Evolutionary conservation across 768 basidiomycete species (phyloP), one percentile per base, ranked within the genome.

Genomic region (Mycena pura): DNA sequence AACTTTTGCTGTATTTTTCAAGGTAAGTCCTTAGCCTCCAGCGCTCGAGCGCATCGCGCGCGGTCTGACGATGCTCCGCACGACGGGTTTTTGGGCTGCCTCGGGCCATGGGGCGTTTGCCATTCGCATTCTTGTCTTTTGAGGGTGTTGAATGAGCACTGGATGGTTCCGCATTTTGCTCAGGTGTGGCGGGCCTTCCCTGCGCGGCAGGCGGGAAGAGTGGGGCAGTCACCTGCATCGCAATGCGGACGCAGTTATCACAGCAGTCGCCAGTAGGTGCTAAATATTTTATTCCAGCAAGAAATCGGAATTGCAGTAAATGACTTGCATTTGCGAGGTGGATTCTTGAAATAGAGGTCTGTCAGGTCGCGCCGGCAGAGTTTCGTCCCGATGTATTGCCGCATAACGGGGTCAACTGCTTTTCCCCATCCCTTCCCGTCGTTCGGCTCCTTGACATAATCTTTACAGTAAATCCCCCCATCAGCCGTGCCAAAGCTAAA

Each of bases 331-430:
- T 52, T 50, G 2, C 45, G 29, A 2, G 63, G 60, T 10, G 72
- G 76, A 57, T 77, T 78, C 10, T 67, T 34, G 51, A 77, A 80
- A 47, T 76, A 74, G 40, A 58, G 41, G 58, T 77, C 70, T 0
- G 69, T 25, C 1, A 77, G 43, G 13, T 71, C 67, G 2, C 72
- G 63, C 1, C 76, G 69, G 60, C 77, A 79, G 0, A 27, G 39
- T 15, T 29, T 39, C 0, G 69, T 64, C 21, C 66, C 63, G 24
- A 78, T 73, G 68, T 72, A 78, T 19, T 51, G 51, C 1, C 73
- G 64, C 49, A 78, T 44, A 7, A 51, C 58, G 3, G 66, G 62
- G 28, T 80, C 76, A 1, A 78, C 71, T 19, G 72, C 72, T 60
- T 77, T 77, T 15, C 21, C 57, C 68, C 68, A 76, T 15, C 65